Conservation (phyloP, 768 basidiomycete genomes). For the Suillus decipiens region DNA sequence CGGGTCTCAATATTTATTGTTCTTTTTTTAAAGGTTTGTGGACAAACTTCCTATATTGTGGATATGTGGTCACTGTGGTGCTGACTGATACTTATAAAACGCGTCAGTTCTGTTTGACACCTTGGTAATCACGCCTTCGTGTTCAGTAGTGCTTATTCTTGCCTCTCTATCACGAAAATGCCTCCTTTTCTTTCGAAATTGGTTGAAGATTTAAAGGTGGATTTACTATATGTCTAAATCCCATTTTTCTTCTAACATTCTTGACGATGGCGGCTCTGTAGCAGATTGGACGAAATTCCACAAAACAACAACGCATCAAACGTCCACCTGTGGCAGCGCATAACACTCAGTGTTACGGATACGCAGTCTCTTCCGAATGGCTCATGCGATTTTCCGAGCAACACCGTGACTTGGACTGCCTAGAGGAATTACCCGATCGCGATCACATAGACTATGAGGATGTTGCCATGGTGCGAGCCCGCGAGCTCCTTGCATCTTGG, state of each 20-base stretch:
- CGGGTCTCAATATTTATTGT: constrained; percentile 44
- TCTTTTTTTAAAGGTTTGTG: background rate
- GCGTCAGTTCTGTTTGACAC: no score
- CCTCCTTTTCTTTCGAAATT: background rate
- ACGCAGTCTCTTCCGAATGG: background rate
- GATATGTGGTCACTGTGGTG: no score
- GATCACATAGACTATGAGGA: background rate
- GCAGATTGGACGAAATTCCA: background rate
- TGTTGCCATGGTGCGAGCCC: background rate
- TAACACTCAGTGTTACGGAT: background rate
- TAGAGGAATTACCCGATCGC: background rate
- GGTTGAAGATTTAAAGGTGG: background rate
- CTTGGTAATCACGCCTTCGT: no score
- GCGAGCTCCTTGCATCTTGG: background rate
- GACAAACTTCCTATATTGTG: no score
- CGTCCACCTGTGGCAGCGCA: background rate
- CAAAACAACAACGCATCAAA: background rate
- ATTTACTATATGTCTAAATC: no score
- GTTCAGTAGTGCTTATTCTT: no score
- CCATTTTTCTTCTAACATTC: background rate
- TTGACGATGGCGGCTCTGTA: background rate
- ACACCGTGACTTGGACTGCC: background rate
- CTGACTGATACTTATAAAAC: no score
- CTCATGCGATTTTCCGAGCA: background rate
- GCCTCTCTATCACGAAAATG: background rate